Conservation (phyloP, 2,329 filamentous ascomycete genomes). For the Talaromyces sp. region DNA sequence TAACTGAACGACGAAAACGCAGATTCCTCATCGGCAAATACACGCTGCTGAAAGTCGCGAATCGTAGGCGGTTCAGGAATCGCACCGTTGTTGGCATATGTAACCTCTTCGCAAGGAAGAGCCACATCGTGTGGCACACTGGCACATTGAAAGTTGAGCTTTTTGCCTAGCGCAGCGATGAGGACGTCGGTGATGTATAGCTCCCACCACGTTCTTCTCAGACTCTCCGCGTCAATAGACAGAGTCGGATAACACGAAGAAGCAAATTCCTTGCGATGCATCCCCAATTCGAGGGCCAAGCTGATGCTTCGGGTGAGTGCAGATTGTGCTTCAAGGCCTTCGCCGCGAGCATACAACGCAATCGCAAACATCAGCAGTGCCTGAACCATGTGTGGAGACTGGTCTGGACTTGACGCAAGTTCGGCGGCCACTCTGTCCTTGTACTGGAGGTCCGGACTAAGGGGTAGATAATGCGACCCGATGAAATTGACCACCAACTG, state of each 20-base stretch:
- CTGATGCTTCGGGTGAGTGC: conserved; percentile 60
- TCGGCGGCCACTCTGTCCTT: conserved; percentile 24
- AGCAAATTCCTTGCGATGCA: conserved; percentile 64
- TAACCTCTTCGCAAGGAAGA: conserved; percentile 72
- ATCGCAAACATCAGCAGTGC: conserved; percentile 34
- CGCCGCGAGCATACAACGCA: conserved; percentile 29
- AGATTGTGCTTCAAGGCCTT: conserved; percentile 27
- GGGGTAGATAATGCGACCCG: conserved; percentile 47
- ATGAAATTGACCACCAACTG: conserved; percentile 46
- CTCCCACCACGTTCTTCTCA: conserved; percentile 86
- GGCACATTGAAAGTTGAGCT: conserved; percentile 56
- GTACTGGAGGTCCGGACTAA: conserved; percentile 19
- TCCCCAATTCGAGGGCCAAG: conserved; percentile 67
- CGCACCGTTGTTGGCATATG: conserved; percentile 47
- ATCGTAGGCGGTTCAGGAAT: conserved; percentile 43
- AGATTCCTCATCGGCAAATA: conserved; percentile 54
- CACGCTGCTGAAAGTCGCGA: not conserved
- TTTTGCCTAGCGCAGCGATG: conserved; percentile 61
- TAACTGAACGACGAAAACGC: conserved; percentile 80
- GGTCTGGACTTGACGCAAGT: conserved; percentile 19
- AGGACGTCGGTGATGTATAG: conserved; percentile 72
- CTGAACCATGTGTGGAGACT: conserved; percentile 33
- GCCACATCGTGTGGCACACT: conserved; percentile 65
- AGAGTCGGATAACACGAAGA: conserved; percentile 25
- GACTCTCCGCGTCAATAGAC: conserved; percentile 67